Evolutionary conservation across 2,329 filamentous ascomycete genomes (phyloP), one percentile per base, ranked within the genome.

Genomic region (Annulohypoxylon truncatum): DNA sequence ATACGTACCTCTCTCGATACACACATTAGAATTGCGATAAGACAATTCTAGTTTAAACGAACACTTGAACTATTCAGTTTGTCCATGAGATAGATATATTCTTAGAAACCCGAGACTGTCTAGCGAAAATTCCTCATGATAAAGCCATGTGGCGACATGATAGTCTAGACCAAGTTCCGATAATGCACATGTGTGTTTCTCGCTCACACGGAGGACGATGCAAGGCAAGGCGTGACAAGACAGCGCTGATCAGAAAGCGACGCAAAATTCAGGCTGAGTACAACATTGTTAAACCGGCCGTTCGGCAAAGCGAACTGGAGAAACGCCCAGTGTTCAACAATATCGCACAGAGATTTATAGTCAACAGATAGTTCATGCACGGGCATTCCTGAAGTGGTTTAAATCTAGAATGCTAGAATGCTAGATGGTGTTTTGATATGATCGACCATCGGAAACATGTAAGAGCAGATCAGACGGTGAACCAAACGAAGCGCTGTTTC

Each of bases 61-160:
- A 42, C 8, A 42, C n/a, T 8, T 35, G n/a, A 35, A 38, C 6
- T 42, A 42, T 10, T 42, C 38, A 22, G 4, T 20, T 40, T 42
- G 10, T 42, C 22, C 18, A 28, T 33, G 13, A 24, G 53, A 54
- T 29, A 12, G 51, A 52, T 28, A 13, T 69, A 69, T 69, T 67
- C 67, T 69, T 69, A 67, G 67, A 67, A 69, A 61, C 51, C n/a
- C 10, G 18, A 67, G 18, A 35, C 18, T 15, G 40, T 50, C 29
- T 54, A 33, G 18, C 40, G 55, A 44, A 44, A 20, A 38, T 54
- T 10, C 15, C 26, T 28, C 9, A 51, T 35, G 46, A 33, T 50
- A 50, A 47, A 42, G 46, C 29, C 47, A 40, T 57, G 57, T 67
- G 67, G 67, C 61, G 46, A 63, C 56, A 33, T 22, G 31, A 44